Evolutionary conservation across 306 rosid genomes (phyloP), one percentile per base, ranked within the genome.

Genomic region (Rosa multiflora): DNA sequence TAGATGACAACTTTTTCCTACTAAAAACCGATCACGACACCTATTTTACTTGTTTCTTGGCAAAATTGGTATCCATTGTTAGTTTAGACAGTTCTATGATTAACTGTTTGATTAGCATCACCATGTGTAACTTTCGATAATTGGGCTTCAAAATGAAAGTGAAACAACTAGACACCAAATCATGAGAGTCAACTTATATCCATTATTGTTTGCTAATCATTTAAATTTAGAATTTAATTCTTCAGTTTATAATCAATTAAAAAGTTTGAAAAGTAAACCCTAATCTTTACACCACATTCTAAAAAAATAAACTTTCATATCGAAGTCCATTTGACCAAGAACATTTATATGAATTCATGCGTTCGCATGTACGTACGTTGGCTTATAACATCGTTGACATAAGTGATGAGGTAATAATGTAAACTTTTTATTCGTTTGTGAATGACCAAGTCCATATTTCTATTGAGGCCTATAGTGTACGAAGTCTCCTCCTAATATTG

Each of bases 301-400:
- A 11, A 13, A 0, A 6, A 7, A 29, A 18, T 63, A 26, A 9
- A 62, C 20, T 63, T 35, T 32, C 8, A 12, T 13, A 13, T 29
- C 68, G 12, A 63, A 32, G 68, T 35, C 70, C n/a, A 15, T 6
- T 64, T 35, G 70, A 64, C 70, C 46, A 32, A 6, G 44, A 15
- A 64, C 20, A 15, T 35, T n/a, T 29, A 35, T 13, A 0, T 5
- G 68, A 29, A 62, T 62, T 32, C 18, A 61, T 21, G 13, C 64
- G 3, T 58, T 21, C 32, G 64, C 64, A 58, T 58, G 14, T 55
- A 55, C 26, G 26, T 32, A 63, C 68, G 69, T 63, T 63, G 69
- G 43, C 69, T 6, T 63, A 32, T 66, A 35, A 66, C 70, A 66
- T 17, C 23, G 70, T 35, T 66, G 70, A 66, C 70, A 66, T 15